These are phyloP conservation scores for Abortiporus biennis DNA, from an alignment of 1,284 basidiomycete genomes.

Conservation along the genomic window DNA sequence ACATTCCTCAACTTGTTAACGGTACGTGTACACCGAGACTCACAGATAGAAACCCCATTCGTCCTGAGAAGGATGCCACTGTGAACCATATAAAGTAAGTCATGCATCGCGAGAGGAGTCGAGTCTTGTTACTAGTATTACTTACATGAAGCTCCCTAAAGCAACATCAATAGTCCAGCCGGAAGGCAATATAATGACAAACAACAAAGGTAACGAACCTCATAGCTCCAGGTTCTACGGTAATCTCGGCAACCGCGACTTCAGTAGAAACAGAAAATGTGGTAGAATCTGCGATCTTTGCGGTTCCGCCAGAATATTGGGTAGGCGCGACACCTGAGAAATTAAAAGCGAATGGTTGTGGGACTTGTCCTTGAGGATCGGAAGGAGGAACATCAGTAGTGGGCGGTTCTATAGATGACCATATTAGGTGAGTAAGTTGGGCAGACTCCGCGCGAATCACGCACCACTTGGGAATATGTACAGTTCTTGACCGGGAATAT, in stretches of 20 bases:
- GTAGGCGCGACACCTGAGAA: slow-evolving; percentile 40
- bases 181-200: not conserved
- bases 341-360: slow-evolving; percentile 45
- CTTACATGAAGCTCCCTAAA: slow-evolving; percentile 48
- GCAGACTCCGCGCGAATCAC: slow-evolving; percentile 11
- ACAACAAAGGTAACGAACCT: slow-evolving; percentile 23
- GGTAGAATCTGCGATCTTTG: slow-evolving; percentile 54
- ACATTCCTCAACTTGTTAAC: not conserved
- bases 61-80: slow-evolving; percentile 71
- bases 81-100: slow-evolving; percentile 16
- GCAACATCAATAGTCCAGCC: not conserved
- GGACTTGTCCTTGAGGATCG: slow-evolving; percentile 34
- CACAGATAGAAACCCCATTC: slow-evolving; percentile 39
- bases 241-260: slow-evolving; percentile 53
- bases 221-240: slow-evolving; percentile 52
- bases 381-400: slow-evolving; percentile 13
- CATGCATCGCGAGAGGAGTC: not conserved
- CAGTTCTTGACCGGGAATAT: slow-evolving; percentile 41
- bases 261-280: slow-evolving; percentile 51
- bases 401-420: slow-evolving; percentile 11
- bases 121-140: slow-evolving; percentile 5
- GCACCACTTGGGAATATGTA: slow-evolving; percentile 51
- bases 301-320: slow-evolving; percentile 42
- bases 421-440: not conserved
- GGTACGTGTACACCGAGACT: slow-evolving; percentile 3